Evolutionary conservation across 208 protist species (phyloP).

Genomic region (Zelonia costaricensis): DNA sequence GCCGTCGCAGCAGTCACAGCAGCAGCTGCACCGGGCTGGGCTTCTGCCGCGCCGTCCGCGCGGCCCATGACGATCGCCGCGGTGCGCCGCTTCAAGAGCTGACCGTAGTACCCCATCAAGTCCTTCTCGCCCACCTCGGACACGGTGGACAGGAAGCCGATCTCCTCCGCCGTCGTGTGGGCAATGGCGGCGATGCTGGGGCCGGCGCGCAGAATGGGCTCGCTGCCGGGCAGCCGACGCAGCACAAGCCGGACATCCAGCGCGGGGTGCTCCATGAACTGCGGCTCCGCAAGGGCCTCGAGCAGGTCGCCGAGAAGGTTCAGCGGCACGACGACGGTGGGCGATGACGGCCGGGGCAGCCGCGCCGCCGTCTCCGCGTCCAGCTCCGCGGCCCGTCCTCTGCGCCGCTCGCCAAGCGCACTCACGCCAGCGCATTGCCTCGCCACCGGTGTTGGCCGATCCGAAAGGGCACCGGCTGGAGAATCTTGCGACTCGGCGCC

Average conservation of each 20-base stretch:
- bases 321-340: constrained; percentile 57
- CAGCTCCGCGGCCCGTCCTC: too few species aligned
- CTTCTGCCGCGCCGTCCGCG: neutral
- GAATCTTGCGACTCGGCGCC: neutral
- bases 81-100: constrained; percentile 34
- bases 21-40: too few species aligned
- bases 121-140: constrained; percentile 50
- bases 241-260: constrained; percentile 60
- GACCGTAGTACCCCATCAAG: constrained; percentile 36
- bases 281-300: constrained; percentile 50
- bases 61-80: constrained; percentile 43
- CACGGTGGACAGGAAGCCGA: constrained; percentile 44
- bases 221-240: constrained; percentile 35
- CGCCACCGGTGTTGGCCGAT: too few species aligned
- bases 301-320: constrained; percentile 60
- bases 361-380: neutral
- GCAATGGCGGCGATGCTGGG: constrained; percentile 52
- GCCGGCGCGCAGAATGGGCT: constrained; percentile 53
- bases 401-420: too few species aligned
- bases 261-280: constrained; percentile 37
- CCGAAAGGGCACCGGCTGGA: too few species aligned
- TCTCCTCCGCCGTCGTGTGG: constrained; percentile 42
- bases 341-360: too few species aligned
- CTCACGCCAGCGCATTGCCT: too few species aligned
- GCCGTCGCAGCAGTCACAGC: too few species aligned